These are phyloP conservation scores for Mortierella antarctica DNA, from an alignment of 192 early-diverging fungal genomes.

Conservation along the genomic window DNA sequence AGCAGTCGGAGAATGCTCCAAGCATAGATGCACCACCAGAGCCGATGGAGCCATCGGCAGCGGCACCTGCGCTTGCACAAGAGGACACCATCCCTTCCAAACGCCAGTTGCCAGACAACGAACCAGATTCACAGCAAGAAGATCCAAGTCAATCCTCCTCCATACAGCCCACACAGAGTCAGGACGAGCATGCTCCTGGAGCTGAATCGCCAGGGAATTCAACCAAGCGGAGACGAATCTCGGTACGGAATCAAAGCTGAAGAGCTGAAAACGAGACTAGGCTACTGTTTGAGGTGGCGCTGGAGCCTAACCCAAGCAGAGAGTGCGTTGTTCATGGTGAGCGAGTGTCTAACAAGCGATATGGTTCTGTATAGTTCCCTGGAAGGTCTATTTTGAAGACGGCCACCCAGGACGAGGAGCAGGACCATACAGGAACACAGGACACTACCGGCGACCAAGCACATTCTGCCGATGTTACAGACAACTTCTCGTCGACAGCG, in stretches of 20 bases:
- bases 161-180: background rate
- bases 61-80: background rate
- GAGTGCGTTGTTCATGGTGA: background rate
- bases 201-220: background rate
- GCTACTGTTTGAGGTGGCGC: too few species aligned
- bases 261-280: too few species aligned
- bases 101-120: constrained; percentile 2
- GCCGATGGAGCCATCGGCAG: too few species aligned
- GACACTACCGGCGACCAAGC: constrained; percentile 4
- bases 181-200: background rate
- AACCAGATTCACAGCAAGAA: background rate
- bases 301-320: too few species aligned
- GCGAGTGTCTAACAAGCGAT: background rate
- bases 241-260: constrained; percentile 1
- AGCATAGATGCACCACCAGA: too few species aligned
- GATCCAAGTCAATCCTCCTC: background rate
- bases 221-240: constrained; percentile 27
- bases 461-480: constrained; percentile 8
- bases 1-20: background rate
- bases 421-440: constrained; percentile 6
- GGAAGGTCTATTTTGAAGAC: constrained; percentile 47
- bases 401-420: constrained; percentile 13
- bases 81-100: background rate
- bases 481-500: constrained; percentile 32
- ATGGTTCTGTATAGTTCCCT: constrained; percentile 20